Conservation (phyloP, 169 alveolate species). For the Plasmodium malariae region DNA sequence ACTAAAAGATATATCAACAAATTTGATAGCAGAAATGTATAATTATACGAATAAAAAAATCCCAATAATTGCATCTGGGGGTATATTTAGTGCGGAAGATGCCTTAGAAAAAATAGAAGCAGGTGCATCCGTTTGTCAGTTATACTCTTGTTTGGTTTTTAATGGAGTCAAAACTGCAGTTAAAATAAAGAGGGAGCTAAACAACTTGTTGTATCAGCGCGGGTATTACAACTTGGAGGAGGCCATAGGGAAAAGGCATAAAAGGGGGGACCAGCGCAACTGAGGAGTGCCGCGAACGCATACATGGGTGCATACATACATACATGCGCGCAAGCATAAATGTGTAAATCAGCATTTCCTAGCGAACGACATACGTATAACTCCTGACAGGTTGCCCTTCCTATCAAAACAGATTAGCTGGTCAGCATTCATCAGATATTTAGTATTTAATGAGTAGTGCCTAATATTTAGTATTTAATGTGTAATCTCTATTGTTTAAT, state of each 20-base stretch:
- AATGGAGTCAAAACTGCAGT: conserved; percentile 73
- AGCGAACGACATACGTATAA: no score
- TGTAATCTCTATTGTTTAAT: no score
- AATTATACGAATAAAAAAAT: conserved; percentile 84
- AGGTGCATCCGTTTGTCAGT: conserved; percentile 90
- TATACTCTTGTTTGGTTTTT: conserved; percentile 87
- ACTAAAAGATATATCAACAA: conserved; percentile 83
- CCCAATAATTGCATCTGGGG: conserved; percentile 92
- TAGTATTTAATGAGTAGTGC: no score
- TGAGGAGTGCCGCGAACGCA: not conserved
- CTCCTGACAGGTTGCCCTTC: no score
- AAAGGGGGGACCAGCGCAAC: not conserved
- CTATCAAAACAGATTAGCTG: no score
- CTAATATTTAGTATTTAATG: no score
- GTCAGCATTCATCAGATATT: no score
- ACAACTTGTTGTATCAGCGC: conserved; percentile 39
- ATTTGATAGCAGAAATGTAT: conserved; percentile 87
- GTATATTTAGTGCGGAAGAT: conserved; percentile 88
- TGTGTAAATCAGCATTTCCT: no score
- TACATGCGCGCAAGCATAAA: no score
- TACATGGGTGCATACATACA: no score
- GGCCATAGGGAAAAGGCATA: conserved; percentile 57
- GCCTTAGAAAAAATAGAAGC: conserved; percentile 90
- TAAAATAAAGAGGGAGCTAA: conserved; percentile 47
- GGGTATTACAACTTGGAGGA: conserved; percentile 71